Evolutionary conservation across 805 yeast species (phyloP).

Genomic region (Teunomyces lycoperdinae): DNA sequence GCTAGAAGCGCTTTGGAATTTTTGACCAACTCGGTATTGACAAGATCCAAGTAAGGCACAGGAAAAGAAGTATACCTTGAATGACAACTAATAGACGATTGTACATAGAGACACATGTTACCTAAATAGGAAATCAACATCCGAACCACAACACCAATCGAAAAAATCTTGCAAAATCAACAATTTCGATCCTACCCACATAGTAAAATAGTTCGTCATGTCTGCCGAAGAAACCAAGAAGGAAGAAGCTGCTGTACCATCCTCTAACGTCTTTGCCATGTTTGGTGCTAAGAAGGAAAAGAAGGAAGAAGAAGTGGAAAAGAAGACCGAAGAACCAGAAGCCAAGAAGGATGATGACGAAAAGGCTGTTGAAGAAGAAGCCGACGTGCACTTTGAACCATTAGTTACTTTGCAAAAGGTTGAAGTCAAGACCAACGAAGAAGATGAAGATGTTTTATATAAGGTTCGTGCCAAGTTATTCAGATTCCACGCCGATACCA

Average conservation of each 20-base stretch:
- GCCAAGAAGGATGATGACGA: conserved; percentile 42
- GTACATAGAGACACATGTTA: conserved; percentile 4
- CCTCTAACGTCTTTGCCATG: conserved; percentile 87
- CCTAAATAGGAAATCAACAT: conserved; percentile 8
- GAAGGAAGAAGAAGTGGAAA: conserved; percentile 44
- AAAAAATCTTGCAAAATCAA: conserved; percentile 3
- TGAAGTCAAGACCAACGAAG: conserved; percentile 94
- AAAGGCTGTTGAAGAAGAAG: conserved; percentile 59
- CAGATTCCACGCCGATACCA: conserved; percentile 77
- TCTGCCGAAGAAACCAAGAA: conserved; percentile 31
- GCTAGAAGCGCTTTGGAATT: conserved; percentile 85
- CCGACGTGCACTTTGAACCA: conserved; percentile 94
- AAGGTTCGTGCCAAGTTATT: conserved; percentile 95
- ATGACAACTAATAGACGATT: conserved; percentile 2
- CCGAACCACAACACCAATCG: not conserved
- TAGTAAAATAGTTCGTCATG: conserved; percentile 14
- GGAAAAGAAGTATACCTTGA: not conserved
- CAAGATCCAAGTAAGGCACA: conserved; percentile 61
- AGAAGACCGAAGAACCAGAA: conserved; percentile 32
- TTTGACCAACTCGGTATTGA: conserved; percentile 76
- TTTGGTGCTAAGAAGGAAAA: conserved; percentile 87
- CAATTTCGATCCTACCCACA: not conserved
- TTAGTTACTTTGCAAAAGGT: conserved; percentile 92
- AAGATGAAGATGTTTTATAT: conserved; percentile 75
- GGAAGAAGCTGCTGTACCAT: conserved; percentile 43